Conservation (phyloP, 192 early-diverging fungal species). For the Coemansia sp. region DNA sequence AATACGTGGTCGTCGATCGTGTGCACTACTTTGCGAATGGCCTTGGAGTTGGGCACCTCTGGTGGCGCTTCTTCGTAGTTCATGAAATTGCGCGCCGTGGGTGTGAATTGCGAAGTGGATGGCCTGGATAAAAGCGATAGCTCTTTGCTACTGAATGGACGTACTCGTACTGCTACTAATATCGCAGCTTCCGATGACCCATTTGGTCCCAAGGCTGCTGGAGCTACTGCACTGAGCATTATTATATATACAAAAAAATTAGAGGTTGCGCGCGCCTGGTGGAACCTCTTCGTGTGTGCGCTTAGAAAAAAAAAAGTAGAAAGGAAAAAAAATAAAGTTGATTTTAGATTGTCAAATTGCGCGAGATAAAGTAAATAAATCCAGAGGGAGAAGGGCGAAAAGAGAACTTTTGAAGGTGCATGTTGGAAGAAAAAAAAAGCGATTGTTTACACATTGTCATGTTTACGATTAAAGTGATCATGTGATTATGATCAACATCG, state of each 20-base stretch:
- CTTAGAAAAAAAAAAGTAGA: not conserved
- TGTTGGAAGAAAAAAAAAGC: not conserved
- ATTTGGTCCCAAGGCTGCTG: constrained; percentile 4
- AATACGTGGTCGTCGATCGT: constrained; percentile 68
- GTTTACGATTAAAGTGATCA: not conserved
- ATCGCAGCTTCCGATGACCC: constrained; percentile 47
- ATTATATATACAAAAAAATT: constrained; percentile 7
- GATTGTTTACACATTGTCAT: not conserved
- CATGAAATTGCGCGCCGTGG: constrained; percentile 48
- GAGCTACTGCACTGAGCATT: constrained; percentile 15
- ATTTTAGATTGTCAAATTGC: constrained; percentile 3
- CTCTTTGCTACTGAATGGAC: constrained; percentile 64
- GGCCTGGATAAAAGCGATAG: constrained; percentile 44
- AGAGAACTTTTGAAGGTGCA: not conserved
- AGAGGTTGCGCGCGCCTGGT: not conserved
- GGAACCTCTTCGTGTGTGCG: not conserved
- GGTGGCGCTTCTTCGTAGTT: constrained; percentile 41
- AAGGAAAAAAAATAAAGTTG: not conserved
- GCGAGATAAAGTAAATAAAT: constrained; percentile 1
- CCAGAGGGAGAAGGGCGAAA: not conserved
- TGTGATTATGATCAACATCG: not conserved
- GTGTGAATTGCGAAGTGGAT: constrained; percentile 49
- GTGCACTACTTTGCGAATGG: constrained; percentile 63
- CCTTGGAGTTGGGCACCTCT: constrained; percentile 11
- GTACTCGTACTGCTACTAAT: constrained; percentile 60